A percentile compares a stretch with the other conserved stretches of the same genome.
Conservation (phyloP, 805 yeast genomes). For the Vanderwaltozyma yarrowii region DNA sequence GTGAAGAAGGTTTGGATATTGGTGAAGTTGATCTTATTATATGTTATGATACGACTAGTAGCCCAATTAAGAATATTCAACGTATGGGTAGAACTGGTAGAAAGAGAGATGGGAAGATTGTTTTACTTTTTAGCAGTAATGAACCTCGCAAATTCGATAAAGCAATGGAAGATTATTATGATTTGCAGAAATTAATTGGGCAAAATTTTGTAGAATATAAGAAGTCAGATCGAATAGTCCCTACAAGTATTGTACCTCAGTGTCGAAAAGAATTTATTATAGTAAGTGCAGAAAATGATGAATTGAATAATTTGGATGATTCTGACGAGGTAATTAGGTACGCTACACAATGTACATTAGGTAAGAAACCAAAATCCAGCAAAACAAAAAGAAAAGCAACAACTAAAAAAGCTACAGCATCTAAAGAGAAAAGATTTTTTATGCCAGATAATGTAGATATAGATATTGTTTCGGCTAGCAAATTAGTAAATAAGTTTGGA, state of each 20-base stretch:
- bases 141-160: conserved; percentile 73
- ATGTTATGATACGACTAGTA: conserved; percentile 85
- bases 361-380: conserved; percentile 22
- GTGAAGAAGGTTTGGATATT: conserved; percentile 97
- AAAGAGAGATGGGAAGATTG: conserved; percentile 76
- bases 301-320: conserved; percentile 42
- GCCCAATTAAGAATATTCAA: conserved; percentile 89
- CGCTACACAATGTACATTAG: conserved; percentile 57
- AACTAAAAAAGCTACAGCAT: conserved; percentile 7
- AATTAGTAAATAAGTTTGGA: conserved; percentile 31
- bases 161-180: conserved; percentile 75
- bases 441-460: conserved; percentile 67
- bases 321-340: conserved; percentile 57
- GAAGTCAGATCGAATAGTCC: conserved; percentile 59
- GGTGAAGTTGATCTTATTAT: conserved; percentile 94
- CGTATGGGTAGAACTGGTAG: conserved; percentile 99
- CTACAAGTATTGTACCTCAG: conserved; percentile 42
- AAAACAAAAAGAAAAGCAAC: conserved; percentile 4
- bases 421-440: conserved; percentile 34
- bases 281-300: conserved; percentile 61
- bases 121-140: conserved; percentile 61
- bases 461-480: conserved; percentile 48
- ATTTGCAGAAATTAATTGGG: conserved; percentile 62
- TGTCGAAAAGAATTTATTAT: conserved; percentile 49
- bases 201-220: conserved; percentile 35